Evolutionary conservation across 139 green algal genomes (phyloP).

Genomic region (Chlorokybus atmophyticus): DNA sequence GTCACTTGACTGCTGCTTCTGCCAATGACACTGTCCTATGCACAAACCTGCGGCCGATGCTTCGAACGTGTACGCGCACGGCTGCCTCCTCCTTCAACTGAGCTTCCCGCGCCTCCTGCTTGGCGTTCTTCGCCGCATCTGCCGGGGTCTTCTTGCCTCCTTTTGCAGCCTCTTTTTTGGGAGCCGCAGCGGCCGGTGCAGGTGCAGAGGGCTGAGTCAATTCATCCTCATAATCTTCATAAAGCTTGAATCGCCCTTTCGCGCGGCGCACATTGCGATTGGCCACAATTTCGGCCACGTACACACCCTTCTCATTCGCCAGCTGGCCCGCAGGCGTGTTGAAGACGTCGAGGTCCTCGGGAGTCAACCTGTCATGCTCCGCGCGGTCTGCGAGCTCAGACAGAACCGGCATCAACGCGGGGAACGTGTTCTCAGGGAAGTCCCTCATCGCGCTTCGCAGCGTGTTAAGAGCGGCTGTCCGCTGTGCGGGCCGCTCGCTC

Average conservation of each 20-base stretch:
- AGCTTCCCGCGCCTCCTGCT: slow-evolving; percentile 20
- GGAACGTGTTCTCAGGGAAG: too few species aligned
- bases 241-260: slow-evolving; percentile 10
- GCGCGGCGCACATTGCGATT: slow-evolving; percentile 20
- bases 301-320: slow-evolving; percentile 20
- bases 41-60: neutral
- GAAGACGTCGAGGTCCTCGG: too few species aligned
- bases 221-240: neutral
- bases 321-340: slow-evolving; percentile 21
- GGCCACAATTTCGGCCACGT: slow-evolving; percentile 19
- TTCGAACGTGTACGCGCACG: slow-evolving; percentile 6
- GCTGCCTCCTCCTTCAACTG: slow-evolving; percentile 20
- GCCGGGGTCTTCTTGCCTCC: neutral
- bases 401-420: too few species aligned
- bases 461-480: too few species aligned
- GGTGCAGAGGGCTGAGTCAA: too few species aligned
- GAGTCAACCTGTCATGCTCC: too few species aligned
- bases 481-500: too few species aligned
- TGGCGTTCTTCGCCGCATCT: slow-evolving; percentile 2
- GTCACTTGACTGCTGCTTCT: too few species aligned
- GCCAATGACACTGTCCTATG: too few species aligned
- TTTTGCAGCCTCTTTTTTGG: neutral
- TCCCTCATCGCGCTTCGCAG: too few species aligned
- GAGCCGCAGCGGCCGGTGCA: neutral
- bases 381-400: too few species aligned